Evolutionary conservation across 208 protist genomes (phyloP), one percentile per base, ranked within the genome.

Genomic region (Trypanosoma caninum): DNA sequence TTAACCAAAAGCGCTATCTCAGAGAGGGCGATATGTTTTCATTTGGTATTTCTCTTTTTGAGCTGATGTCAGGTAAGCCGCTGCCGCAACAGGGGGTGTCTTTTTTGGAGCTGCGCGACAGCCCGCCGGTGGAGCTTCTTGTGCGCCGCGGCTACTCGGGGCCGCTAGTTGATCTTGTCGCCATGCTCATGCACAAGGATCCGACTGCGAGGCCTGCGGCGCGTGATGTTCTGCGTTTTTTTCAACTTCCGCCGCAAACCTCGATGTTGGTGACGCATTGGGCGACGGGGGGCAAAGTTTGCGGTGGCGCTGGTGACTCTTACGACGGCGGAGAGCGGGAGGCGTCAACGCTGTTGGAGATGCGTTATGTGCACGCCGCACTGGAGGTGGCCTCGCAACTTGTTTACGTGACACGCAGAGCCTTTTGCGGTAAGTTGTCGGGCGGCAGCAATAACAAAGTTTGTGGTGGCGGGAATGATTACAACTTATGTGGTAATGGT

Each of bases 41-140:
- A 0, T 75, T 97, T n/a, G 91, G 91, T 28, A 92, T 97, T 72
- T 94, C 87, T 30, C 65, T 95, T 20, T 92, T 87, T 64, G 91
- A 97, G 73, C 69, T 97, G 34, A 88, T 94, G 76, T 84, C 74
- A 18, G 85, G 87, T 23, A 55, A 84, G 37, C 56, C 82, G 16
- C 77, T 95, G 16, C 91, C 91, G 10, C 70, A 74, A 31, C 87
- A 87, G 40, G 89, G 87, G 3, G 85, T 91, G 16, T 61, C 65
- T 7, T 93, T 88, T 56, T 50, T 82, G 20, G 65, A 76, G 23
- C 72, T 96, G 40, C 89, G 89, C 28, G 64, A 62, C 2, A 42
- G 54, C 18, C 52, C 58, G 16, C 89, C 85, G 10, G 44, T 55
- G 7, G 59, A 78, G 28, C 20, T 67, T 33, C 69, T 92, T 23